Evolutionary conservation across 2,329 filamentous ascomycete species (phyloP).

Genomic region (Aspergillus aculeatinus): DNA sequence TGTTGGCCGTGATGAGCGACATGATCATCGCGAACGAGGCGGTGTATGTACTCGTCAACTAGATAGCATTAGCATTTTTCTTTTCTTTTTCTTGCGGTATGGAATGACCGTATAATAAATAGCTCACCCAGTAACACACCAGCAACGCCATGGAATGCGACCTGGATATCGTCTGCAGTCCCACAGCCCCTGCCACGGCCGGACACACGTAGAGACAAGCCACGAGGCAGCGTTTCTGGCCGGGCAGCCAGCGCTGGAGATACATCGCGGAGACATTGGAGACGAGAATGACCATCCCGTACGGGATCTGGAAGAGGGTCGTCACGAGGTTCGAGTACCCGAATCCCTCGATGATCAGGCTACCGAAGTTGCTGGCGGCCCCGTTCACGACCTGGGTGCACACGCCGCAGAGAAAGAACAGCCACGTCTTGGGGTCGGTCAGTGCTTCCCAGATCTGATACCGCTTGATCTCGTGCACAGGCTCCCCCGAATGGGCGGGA

Average conservation of each 20-base stretch:
- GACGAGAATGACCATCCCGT: no score
- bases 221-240: background rate
- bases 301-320: background rate
- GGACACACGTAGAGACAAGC: background rate
- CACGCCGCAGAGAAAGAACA: background rate
- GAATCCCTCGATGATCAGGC: slow-evolving; percentile 5
- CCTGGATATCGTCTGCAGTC: background rate
- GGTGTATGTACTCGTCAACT: background rate
- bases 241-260: background rate
- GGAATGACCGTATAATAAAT: no score
- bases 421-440: slow-evolving; percentile 29
- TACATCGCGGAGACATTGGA: background rate
- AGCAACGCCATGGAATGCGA: no score
- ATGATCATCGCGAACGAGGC: background rate
- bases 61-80: background rate
- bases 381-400: slow-evolving; percentile 3
- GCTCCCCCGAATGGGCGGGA: no score
- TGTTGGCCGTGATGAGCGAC: background rate
- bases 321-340: background rate
- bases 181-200: background rate
- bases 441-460: no score
- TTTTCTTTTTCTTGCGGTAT: no score
- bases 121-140: no score
- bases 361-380: background rate
- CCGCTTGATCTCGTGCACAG: no score